Percentiles rank a stretch among this genome's conserved stretches.
phyloP scores from a whole-genome alignment of 139 green algal species.

The Penium margaritaceum region DNA sequence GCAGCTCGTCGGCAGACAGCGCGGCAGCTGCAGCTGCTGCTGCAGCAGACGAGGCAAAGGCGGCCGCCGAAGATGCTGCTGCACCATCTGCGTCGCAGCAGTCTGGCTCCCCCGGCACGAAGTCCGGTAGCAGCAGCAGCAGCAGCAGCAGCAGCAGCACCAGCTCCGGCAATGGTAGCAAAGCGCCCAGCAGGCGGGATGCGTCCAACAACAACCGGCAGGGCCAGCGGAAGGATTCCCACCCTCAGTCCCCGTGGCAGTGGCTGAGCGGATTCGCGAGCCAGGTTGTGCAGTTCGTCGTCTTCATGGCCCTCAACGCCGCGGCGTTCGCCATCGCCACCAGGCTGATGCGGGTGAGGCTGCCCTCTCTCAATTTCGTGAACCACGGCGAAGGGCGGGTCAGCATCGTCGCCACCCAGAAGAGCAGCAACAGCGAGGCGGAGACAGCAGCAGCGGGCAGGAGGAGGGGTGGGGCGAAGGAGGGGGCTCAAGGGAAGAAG shows the following conservation, averaged over 20 bases:
- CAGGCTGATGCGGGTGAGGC: background rate
- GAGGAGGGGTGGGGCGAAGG: too few species aligned
- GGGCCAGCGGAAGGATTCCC: background rate
- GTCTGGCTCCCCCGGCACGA: too few species aligned
- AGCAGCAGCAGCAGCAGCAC: background rate
- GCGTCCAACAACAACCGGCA: background rate
- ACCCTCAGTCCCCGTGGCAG: background rate
- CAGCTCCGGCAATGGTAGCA: background rate
- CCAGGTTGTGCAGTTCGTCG: too few species aligned
- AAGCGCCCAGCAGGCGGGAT: background rate
- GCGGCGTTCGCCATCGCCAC: background rate
- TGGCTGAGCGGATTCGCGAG: too few species aligned
- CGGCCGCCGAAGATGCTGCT: too few species aligned
- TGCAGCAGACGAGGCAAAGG: too few species aligned
- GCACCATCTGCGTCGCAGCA: too few species aligned
- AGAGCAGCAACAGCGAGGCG: background rate
- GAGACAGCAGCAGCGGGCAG: background rate
- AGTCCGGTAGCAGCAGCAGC: too few species aligned
- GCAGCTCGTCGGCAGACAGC: too few species aligned
- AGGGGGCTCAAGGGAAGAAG: conserved; percentile 1
- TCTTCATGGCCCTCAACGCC: too few species aligned
- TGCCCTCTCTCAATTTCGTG: background rate
- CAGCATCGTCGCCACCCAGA: background rate
- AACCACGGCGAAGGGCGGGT: conserved; percentile 4
- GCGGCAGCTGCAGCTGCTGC: too few species aligned